phyloP scores from a whole-genome alignment of 352 stramenopile species.

The Saprolegnia parasitica region DNA sequence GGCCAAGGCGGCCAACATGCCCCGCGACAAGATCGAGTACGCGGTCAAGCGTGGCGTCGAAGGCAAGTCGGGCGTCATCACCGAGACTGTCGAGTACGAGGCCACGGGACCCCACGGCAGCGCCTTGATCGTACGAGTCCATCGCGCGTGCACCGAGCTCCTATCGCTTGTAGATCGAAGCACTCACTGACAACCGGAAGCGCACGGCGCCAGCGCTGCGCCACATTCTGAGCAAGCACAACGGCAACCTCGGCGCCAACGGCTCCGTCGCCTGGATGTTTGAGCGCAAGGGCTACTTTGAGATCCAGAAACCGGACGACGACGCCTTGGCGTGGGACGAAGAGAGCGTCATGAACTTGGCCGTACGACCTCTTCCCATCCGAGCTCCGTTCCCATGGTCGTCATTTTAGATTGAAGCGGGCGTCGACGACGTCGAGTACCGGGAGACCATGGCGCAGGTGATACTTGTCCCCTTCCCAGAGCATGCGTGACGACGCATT shows the following conservation, averaged over 20 bases:
- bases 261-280: conserved; percentile 83
- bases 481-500: background rate
- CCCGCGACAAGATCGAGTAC: conserved; percentile 77
- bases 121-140: conserved; percentile 56
- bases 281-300: conserved; percentile 76
- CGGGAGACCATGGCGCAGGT: conserved; percentile 55
- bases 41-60: conserved; percentile 80
- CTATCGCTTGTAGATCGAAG: conserved; percentile 53
- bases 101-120: conserved; percentile 62
- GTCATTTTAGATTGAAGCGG: conserved; percentile 50
- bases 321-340: conserved; percentile 39
- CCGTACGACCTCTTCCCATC: conserved; percentile 41
- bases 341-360: conserved; percentile 68
- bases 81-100: conserved; percentile 76
- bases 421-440: conserved; percentile 64
- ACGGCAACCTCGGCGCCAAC: conserved; percentile 60
- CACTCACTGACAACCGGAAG: conserved; percentile 78
- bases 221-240: conserved; percentile 68
- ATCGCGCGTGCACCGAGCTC: background rate
- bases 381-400: background rate
- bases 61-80: conserved; percentile 59
- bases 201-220: conserved; percentile 73
- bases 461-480: background rate
- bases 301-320: conserved; percentile 36
- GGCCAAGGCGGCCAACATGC: conserved; percentile 77